These are phyloP conservation scores for Ophiostoma novo-ulmi DNA, from an alignment of 2,329 filamentous ascomycete species.

Conservation along the genomic window DNA sequence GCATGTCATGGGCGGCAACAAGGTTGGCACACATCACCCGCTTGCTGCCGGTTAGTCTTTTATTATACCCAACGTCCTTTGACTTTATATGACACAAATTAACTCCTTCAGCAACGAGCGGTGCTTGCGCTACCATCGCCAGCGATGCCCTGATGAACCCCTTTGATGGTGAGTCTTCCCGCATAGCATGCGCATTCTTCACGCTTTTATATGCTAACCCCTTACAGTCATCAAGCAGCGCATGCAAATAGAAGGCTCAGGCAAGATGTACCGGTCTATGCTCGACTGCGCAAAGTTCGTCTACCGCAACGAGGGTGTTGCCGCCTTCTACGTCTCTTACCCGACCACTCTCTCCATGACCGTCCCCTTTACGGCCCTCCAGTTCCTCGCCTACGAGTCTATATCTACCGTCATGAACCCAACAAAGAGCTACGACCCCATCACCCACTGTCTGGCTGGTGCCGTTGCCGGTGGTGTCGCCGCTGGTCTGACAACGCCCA, in stretches of 20 bases:
- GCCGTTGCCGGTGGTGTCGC: slow-evolving; percentile 90
- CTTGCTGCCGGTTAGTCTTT: slow-evolving; percentile 74
- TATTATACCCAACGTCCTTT: slow-evolving; percentile 8
- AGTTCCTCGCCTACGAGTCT: slow-evolving; percentile 97
- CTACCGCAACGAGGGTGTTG: slow-evolving; percentile 79
- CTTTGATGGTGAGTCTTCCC: slow-evolving; percentile 71
- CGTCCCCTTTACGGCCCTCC: slow-evolving; percentile 91
- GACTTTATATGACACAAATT: neutral
- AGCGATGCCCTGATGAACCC: slow-evolving; percentile 99
- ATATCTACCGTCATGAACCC: slow-evolving; percentile 93
- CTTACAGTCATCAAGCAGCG: slow-evolving; percentile 90
- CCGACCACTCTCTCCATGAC: slow-evolving; percentile 98
- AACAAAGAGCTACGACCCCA: slow-evolving; percentile 75
- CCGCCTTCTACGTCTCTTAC: slow-evolving; percentile 96
- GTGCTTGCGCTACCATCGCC: slow-evolving; percentile 90
- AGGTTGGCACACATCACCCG: slow-evolving; percentile 80
- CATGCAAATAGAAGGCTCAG: slow-evolving; percentile 97
- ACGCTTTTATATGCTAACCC: neutral
- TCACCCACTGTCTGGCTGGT: slow-evolving; percentile 89
- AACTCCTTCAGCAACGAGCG: slow-evolving; percentile 67
- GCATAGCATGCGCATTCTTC: neutral
- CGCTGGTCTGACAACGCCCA: slow-evolving; percentile 86
- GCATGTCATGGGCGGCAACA: slow-evolving; percentile 90
- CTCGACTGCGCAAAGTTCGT: slow-evolving; percentile 81
- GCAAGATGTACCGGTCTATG: slow-evolving; percentile 77